phyloP scores from a whole-genome alignment of 2,329 filamentous ascomycete species.

The Fusarium irregulare region DNA sequence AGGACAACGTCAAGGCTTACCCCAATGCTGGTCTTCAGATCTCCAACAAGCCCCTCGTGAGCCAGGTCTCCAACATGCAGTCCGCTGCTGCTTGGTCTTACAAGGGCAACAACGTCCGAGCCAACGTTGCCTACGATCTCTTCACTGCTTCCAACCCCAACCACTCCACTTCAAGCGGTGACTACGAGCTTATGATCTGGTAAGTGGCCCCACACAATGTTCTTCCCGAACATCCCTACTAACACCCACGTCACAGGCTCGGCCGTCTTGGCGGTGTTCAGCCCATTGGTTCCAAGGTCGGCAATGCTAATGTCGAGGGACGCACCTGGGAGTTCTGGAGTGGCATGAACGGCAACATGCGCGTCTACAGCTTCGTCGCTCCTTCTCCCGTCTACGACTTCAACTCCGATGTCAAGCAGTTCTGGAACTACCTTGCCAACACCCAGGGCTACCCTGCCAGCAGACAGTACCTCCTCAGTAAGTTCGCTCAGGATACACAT shows the following conservation, averaged over 20 bases:
- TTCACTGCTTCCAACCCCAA: slow-evolving; percentile 20
- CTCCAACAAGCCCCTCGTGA: slow-evolving; percentile 8
- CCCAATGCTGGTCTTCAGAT: slow-evolving; percentile 19
- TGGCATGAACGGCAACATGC: slow-evolving; percentile 20
- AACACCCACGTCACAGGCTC: background rate
- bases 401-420: slow-evolving; percentile 27
- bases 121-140: slow-evolving; percentile 21
- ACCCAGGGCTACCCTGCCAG: slow-evolving; percentile 8
- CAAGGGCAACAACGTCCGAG: slow-evolving; percentile 17
- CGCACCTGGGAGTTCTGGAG: slow-evolving; percentile 19
- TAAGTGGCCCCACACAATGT: background rate
- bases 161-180: slow-evolving; percentile 7
- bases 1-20: slow-evolving; percentile 16
- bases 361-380: slow-evolving; percentile 22
- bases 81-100: slow-evolving; percentile 24
- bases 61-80: slow-evolving; percentile 19
- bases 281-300: slow-evolving; percentile 12
- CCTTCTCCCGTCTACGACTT: slow-evolving; percentile 5
- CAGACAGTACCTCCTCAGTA: slow-evolving; percentile 22
- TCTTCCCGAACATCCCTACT: background rate
- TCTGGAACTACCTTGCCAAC: slow-evolving; percentile 23
- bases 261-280: slow-evolving; percentile 4
- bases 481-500: background rate
- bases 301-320: slow-evolving; percentile 11
- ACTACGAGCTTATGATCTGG: slow-evolving; percentile 27